phyloP scores from a whole-genome alignment of 2,329 filamentous ascomycete species.

The Elsinoe fawcettii region DNA sequence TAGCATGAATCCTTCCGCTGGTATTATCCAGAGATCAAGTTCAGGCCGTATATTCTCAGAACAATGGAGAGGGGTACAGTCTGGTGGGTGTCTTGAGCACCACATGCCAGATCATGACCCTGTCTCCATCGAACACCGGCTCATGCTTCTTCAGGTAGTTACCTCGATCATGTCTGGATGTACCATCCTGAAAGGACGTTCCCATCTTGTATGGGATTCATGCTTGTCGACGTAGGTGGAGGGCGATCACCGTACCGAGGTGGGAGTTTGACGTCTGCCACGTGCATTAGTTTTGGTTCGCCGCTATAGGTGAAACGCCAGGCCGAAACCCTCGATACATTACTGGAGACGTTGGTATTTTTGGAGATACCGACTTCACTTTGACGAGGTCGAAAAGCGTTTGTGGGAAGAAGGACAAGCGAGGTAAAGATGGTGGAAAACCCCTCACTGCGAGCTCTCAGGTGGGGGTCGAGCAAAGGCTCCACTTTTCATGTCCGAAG shows the following conservation, averaged over 20 bases:
- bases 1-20: constrained; percentile 98
- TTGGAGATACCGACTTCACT: background rate
- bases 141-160: constrained; percentile 24
- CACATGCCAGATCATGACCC: background rate
- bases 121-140: constrained; percentile 21
- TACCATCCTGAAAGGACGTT: constrained; percentile 16
- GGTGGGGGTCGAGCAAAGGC: background rate
- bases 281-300: constrained; percentile 12
- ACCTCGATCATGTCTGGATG: constrained; percentile 22
- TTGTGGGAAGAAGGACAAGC: constrained; percentile 1
- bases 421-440: background rate
- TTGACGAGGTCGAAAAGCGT: constrained; percentile 5
- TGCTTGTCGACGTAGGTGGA: constrained; percentile 12
- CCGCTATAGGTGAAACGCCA: constrained; percentile 4
- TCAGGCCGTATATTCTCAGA: constrained; percentile 89
- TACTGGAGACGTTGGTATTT: background rate
- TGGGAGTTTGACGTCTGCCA: constrained; percentile 13
- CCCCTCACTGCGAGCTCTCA: background rate
- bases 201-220: constrained; percentile 11
- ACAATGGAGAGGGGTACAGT: constrained; percentile 29
- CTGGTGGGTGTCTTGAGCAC: constrained; percentile 7
- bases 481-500: constrained; percentile 1
- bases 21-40: constrained; percentile 98
- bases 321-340: constrained; percentile 13
- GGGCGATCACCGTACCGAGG: constrained; percentile 14